These are phyloP conservation scores for Wickerhamia fluorescens DNA, from an alignment of 805 yeast genomes.

Conservation along the genomic window DNA sequence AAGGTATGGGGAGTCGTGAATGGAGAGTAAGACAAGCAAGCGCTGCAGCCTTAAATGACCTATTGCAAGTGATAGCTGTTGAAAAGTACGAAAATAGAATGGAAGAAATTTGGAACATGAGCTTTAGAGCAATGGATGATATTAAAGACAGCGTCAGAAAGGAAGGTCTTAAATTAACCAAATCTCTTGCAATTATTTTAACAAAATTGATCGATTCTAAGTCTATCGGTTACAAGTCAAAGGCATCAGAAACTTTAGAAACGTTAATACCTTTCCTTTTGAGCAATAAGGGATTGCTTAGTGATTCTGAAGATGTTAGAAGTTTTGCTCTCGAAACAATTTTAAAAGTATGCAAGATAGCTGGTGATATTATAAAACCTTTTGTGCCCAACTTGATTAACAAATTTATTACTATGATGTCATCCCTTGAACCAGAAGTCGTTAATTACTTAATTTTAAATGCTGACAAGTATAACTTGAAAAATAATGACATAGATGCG, in stretches of 20 bases:
- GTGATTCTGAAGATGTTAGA: slow-evolving; percentile 81
- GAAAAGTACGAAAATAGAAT: slow-evolving; percentile 44
- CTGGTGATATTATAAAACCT: slow-evolving; percentile 54
- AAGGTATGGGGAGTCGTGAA: slow-evolving; percentile 71
- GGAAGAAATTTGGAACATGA: slow-evolving; percentile 78
- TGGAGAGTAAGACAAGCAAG: slow-evolving; percentile 94
- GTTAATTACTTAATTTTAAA: slow-evolving; percentile 79
- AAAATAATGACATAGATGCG: slow-evolving; percentile 66
- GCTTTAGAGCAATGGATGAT: slow-evolving; percentile 87
- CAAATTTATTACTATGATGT: slow-evolving; percentile 65
- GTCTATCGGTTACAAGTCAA: slow-evolving; percentile 30
- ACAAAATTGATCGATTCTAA: slow-evolving; percentile 48
- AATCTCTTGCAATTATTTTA: slow-evolving; percentile 55
- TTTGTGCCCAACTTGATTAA: slow-evolving; percentile 64
- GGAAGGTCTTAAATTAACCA: slow-evolving; percentile 67
- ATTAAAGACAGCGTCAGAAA: slow-evolving; percentile 87
- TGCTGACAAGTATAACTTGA: slow-evolving; percentile 80
- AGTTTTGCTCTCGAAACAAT: slow-evolving; percentile 69
- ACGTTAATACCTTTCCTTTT: slow-evolving; percentile 70
- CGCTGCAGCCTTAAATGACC: slow-evolving; percentile 60
- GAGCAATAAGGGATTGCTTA: slow-evolving; percentile 71
- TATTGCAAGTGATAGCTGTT: slow-evolving; percentile 55
- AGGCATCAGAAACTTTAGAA: slow-evolving; percentile 42
- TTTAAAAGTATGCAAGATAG: slow-evolving; percentile 59
- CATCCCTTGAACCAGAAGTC: slow-evolving; percentile 87